Conservation (phyloP, 305 asterid genomes). For the Plantago coronopus region DNA sequence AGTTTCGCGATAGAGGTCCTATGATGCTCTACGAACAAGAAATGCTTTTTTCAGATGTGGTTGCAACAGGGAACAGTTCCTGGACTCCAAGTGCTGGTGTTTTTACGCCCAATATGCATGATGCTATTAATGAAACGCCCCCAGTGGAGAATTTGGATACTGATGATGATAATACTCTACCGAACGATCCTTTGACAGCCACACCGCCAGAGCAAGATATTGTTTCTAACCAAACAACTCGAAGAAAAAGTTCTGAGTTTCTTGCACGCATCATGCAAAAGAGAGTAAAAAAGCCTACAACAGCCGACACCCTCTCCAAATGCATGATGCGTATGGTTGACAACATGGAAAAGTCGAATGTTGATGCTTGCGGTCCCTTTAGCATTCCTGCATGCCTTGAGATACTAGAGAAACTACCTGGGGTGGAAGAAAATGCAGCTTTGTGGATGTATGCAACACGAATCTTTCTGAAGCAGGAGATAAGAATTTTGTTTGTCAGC, state of each 20-base stretch:
- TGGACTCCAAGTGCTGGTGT: slow-evolving; percentile 7
- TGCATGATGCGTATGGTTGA: not conserved
- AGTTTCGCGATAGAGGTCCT: not conserved
- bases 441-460: not conserved
- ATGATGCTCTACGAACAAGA: not conserved
- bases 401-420: not conserved
- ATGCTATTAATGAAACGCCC: not conserved
- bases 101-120: not conserved
- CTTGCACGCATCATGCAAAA: not conserved
- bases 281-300: not conserved
- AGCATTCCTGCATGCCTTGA: not conserved
- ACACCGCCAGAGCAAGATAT: not conserved
- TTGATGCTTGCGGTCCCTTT: not conserved
- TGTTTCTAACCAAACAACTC: not conserved
- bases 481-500: not conserved
- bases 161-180: not conserved
- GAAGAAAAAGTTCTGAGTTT: not conserved
- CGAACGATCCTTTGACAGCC: not conserved
- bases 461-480: not conserved
- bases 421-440: not conserved
- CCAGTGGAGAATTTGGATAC: not conserved
- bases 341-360: not conserved
- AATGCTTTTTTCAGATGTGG: slow-evolving; percentile 4
- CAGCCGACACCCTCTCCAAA: not conserved
- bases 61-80: not conserved